These are phyloP conservation scores for Avicennia marina DNA, from an alignment of 257 asterid species.

Conservation along the genomic window DNA sequence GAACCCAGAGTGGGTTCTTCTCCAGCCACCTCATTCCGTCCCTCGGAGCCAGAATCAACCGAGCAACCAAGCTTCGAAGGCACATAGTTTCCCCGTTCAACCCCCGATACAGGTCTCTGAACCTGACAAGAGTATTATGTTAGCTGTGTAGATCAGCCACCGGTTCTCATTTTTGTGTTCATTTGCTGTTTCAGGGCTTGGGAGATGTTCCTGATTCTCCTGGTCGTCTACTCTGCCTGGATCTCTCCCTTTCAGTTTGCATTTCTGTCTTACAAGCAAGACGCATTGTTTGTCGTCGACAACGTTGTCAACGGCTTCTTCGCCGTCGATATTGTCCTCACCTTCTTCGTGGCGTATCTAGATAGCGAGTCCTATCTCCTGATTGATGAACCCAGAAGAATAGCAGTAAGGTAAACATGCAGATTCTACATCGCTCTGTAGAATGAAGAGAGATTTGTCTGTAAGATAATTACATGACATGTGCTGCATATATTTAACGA, in stretches of 20 bases:
- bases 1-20: constrained; percentile 52
- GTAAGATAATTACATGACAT: too few relatives aligned
- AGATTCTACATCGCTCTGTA: not conserved
- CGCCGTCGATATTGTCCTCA: constrained; percentile 71
- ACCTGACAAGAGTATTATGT: not conserved
- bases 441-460: not conserved
- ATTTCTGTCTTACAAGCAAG: constrained; percentile 57
- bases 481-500: not conserved
- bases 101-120: constrained; percentile 43
- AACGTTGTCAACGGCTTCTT: constrained; percentile 76
- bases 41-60: constrained; percentile 76
- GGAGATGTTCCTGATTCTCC: constrained; percentile 71
- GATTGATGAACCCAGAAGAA: constrained; percentile 57
- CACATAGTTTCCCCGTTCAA: constrained; percentile 64
- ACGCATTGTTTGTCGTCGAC: constrained; percentile 57
- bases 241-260: constrained; percentile 88
- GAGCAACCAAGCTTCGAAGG: constrained; percentile 44
- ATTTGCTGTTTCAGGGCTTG: constrained; percentile 60
- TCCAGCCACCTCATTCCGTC: constrained; percentile 75
- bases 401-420: constrained; percentile 63
- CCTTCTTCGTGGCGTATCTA: constrained; percentile 87
- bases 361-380: constrained; percentile 69
- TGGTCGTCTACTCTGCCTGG: constrained; percentile 89
- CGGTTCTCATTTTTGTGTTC: not conserved
- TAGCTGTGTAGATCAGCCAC: too few relatives aligned